These are phyloP conservation scores for Backusella circina DNA, from an alignment of 192 early-diverging fungal species.

Conservation along the genomic window DNA sequence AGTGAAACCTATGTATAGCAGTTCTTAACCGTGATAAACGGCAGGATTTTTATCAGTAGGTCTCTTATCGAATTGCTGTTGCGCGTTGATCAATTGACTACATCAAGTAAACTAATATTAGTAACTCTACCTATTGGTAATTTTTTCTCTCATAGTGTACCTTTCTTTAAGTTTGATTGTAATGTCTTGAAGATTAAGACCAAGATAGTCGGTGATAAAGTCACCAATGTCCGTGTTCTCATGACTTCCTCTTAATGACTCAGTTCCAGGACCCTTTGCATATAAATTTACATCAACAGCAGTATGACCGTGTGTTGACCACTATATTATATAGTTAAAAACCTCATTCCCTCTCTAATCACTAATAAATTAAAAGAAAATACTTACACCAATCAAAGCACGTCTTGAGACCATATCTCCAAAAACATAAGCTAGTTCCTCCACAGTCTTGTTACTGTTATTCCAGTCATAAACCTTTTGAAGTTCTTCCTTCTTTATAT, in stretches of 20 bases:
- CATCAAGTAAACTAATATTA: not conserved
- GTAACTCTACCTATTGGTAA: not conserved
- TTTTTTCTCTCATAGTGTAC: not conserved
- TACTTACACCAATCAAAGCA: slow-evolving; percentile 54
- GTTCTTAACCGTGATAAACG: not conserved
- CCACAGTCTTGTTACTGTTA: slow-evolving; percentile 9
- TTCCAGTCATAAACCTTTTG: slow-evolving; percentile 37
- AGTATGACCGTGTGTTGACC: slow-evolving; percentile 90
- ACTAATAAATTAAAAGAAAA: slow-evolving; percentile 4
- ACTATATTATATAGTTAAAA: slow-evolving; percentile 21
- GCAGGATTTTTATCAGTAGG: not conserved
- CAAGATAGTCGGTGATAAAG: slow-evolving; percentile 51
- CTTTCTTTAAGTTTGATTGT: slow-evolving; percentile 38
- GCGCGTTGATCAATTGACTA: not conserved
- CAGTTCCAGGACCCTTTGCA: slow-evolving; percentile 47
- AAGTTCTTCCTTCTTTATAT: slow-evolving; percentile 68
- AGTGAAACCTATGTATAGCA: not conserved
- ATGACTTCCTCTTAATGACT: slow-evolving; percentile 51
- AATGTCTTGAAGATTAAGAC: slow-evolving; percentile 43
- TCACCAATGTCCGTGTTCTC: slow-evolving; percentile 69
- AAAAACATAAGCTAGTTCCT: slow-evolving; percentile 42
- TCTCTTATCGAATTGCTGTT: not conserved
- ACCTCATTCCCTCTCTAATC: not conserved
- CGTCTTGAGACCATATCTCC: slow-evolving; percentile 49
- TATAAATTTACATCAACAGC: slow-evolving; percentile 90